These are phyloP conservation scores for Chlorella sp. DNA, from an alignment of 139 green algal genomes.

Conservation along the genomic window DNA sequence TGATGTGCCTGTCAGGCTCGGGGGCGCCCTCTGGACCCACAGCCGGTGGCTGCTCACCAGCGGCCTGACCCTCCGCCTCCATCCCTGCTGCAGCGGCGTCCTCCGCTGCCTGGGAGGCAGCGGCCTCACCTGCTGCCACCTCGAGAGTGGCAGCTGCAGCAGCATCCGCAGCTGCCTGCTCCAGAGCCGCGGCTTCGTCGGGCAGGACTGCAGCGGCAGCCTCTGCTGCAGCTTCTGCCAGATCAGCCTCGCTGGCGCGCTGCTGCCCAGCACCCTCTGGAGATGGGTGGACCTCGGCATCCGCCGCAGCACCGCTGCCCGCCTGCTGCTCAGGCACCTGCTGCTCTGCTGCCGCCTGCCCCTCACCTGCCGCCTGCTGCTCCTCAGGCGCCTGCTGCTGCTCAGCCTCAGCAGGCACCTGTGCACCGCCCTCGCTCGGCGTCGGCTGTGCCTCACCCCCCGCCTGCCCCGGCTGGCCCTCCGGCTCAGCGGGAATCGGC, in stretches of 20 bases:
- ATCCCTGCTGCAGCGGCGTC: neutral
- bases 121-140: neutral
- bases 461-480: no score
- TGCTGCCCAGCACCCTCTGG: no score
- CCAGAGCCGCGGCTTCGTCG: neutral
- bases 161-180: neutral
- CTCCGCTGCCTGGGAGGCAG: neutral
- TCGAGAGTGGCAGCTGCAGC: neutral
- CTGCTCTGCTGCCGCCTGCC: neutral
- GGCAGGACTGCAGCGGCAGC: neutral
- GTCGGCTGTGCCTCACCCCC: no score
- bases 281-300: no score
- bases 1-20: neutral
- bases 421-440: no score
- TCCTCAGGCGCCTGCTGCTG: no score
- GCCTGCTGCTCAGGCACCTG: no score
- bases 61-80: neutral
- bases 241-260: neutral
- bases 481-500: neutral
- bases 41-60: neutral
- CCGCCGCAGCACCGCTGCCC: no score
- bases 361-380: neutral
- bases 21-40: neutral
- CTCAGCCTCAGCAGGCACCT: no score
- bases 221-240: neutral